Base-by-base conservation (phyloP, 805 yeast species). In the Blastobotrys terrestris region DNA sequence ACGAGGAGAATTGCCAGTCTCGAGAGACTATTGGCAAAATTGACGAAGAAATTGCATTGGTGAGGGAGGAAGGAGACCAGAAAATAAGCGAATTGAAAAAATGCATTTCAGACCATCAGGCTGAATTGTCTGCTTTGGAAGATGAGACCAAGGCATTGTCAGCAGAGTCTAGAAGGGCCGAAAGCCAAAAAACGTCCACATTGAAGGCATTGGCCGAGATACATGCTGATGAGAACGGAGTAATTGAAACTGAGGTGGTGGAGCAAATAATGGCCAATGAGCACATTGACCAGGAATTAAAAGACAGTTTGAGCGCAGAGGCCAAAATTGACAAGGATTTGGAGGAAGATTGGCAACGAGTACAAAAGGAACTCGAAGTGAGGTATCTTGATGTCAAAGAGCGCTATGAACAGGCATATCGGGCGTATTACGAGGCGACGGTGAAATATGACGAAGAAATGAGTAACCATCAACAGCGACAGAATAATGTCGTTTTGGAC, bases 331-430 rank as follows among this genome's bases (percentile, higher is more conserved):
- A 68, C 39, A 55, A 61, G 14, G 52, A 54, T 15, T 63, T 68
- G 7, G 75, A 71, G 49, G 59, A 55, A 15, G 62, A 63, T 16
- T 71, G 75, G 75, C 55, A 57, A 20, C 59, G 63, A n/a, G 60
- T 62, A 1, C 72, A 67, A 47, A 62, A 66, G 47, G 60, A 58
- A 1, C 61, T 72, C 31, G 74, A 71, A 50, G 51, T 60, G 51
- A 58, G 70, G 3, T 72, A 72, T 49, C 58, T 68, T 2, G 60
- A 62, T 39, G 72, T 68, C 11, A 67, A 66, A 39, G 59, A 63
- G 21, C 60, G 60, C 46, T 68, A 61, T 44, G 65, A 68, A 20
- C 64, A 60, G 18, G 68, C 72, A 2, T 55, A 57, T 3, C 57
- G 57, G 16, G 55, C 57, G 11, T 51, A 59, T 47, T 47, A 51